A percentile compares a stretch with the other conserved stretches of the same genome.
Conservation (phyloP, 2,329 filamentous ascomycete species). For the Colletotrichum sp. region DNA sequence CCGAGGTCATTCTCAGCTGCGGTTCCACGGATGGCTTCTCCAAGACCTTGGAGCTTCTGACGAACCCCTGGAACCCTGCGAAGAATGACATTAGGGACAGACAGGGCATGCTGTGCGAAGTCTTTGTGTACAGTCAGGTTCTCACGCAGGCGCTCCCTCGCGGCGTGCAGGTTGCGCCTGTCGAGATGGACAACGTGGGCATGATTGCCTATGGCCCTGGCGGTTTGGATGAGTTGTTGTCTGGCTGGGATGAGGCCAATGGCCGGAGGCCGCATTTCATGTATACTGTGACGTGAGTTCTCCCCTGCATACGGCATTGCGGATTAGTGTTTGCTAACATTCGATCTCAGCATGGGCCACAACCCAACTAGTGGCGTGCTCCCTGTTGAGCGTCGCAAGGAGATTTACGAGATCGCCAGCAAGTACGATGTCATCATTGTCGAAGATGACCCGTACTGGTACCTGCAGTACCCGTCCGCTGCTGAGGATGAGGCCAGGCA, state of each 20-base stretch:
- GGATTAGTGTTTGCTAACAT: slow-evolving; percentile 19
- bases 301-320: not conserved
- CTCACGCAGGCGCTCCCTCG: slow-evolving; percentile 70
- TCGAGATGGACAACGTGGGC: slow-evolving; percentile 79
- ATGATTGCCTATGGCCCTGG: slow-evolving; percentile 78
- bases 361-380: slow-evolving; percentile 85
- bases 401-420: slow-evolving; percentile 81
- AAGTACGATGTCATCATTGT: slow-evolving; percentile 89
- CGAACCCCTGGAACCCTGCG: slow-evolving; percentile 75
- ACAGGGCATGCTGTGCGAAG: slow-evolving; percentile 81
- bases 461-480: slow-evolving; percentile 85
- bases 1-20: slow-evolving; percentile 79
- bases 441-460: slow-evolving; percentile 97
- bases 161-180: slow-evolving; percentile 75
- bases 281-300: slow-evolving; percentile 83
- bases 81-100: slow-evolving; percentile 70
- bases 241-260: slow-evolving; percentile 78
- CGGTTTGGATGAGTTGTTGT: slow-evolving; percentile 77
- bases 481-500: slow-evolving; percentile 56
- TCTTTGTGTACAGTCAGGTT: slow-evolving; percentile 82
- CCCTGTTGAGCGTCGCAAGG: slow-evolving; percentile 73
- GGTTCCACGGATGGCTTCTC: slow-evolving; percentile 86
- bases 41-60: slow-evolving; percentile 79
- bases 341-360: slow-evolving; percentile 61
- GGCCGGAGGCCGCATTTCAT: slow-evolving; percentile 83